Conservation (phyloP, 495 filamentous ascomycete species). For the Chaetomium cochliodes region DNA sequence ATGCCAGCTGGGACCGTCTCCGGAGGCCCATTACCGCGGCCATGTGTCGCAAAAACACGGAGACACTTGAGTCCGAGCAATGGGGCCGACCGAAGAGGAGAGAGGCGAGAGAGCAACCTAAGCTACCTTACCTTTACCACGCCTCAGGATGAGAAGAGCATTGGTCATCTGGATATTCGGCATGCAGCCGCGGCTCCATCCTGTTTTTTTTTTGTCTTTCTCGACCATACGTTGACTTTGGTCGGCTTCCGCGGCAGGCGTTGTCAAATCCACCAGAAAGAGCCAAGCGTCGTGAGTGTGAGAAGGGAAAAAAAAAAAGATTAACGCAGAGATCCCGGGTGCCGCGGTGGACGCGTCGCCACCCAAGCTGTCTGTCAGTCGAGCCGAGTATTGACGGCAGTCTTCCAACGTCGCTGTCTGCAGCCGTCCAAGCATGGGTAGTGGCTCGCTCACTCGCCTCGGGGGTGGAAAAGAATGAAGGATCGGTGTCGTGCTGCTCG, state of each 20-base stretch:
- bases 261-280: not conserved
- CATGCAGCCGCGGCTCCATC: not conserved
- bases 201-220: not conserved
- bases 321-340: not conserved
- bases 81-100: not conserved
- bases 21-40: constrained; percentile 23
- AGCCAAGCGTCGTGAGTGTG: not conserved
- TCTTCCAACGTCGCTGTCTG: not conserved
- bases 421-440: too few species aligned
- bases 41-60: constrained; percentile 15
- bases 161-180: not conserved
- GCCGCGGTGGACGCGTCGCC: not conserved
- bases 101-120: not conserved
- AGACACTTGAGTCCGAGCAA: constrained; percentile 8
- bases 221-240: not conserved
- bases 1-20: constrained; percentile 25
- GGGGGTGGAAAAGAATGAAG: not conserved
- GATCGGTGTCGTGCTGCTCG: not conserved
- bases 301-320: not conserved
- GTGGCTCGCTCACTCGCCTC: too few species aligned
- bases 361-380: not conserved
- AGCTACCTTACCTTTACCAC: not conserved
- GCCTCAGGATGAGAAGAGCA: not conserved
- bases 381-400: constrained; percentile 2
- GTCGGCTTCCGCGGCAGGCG: constrained; percentile 7